Conservation (phyloP, 257 asterid species). For the Plantago ovata region DNA sequence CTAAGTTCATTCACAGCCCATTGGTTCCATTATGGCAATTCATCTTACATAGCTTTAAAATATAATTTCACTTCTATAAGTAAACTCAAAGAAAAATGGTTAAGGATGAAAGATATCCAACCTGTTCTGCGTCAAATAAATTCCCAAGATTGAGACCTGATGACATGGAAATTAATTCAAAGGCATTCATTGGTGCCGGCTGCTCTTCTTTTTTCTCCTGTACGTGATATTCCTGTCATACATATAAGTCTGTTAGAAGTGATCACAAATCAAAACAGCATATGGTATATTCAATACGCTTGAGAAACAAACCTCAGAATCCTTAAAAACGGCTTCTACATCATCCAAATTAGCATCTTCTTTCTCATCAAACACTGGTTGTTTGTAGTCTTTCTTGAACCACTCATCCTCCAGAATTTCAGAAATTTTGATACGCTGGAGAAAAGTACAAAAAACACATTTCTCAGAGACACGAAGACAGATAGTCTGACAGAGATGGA, state of each 20-base stretch:
- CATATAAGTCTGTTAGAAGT: slow-evolving; percentile 14
- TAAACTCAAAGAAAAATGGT: not conserved
- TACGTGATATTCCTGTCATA: slow-evolving; percentile 45
- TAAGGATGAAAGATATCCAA: not conserved
- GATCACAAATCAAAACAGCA: not conserved
- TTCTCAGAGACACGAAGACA: too few relatives aligned
- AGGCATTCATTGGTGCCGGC: slow-evolving; percentile 9
- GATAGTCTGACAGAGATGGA: too few relatives aligned
- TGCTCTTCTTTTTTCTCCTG: slow-evolving; percentile 5
- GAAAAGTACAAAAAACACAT: not conserved
- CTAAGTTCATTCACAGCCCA: too few relatives aligned
- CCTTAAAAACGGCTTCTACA: slow-evolving; percentile 91
- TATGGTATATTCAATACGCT: slow-evolving; percentile 8
- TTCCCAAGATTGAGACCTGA: slow-evolving; percentile 9
- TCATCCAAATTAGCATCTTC: slow-evolving; percentile 80
- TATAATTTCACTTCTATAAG: not conserved
- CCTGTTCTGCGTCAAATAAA: slow-evolving; percentile 9
- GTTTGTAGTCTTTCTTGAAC: slow-evolving; percentile 84
- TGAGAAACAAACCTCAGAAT: slow-evolving; percentile 54
- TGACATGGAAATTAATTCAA: slow-evolving; percentile 8
- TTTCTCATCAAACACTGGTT: slow-evolving; percentile 71
- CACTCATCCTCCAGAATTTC: slow-evolving; percentile 77
- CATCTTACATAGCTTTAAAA: not conserved
- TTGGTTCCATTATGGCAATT: too few relatives aligned
- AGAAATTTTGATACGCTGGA: slow-evolving; percentile 70